Base-by-base conservation (phyloP, 306 rosid genomes). In the Lithocarpus polystachyus region DNA sequence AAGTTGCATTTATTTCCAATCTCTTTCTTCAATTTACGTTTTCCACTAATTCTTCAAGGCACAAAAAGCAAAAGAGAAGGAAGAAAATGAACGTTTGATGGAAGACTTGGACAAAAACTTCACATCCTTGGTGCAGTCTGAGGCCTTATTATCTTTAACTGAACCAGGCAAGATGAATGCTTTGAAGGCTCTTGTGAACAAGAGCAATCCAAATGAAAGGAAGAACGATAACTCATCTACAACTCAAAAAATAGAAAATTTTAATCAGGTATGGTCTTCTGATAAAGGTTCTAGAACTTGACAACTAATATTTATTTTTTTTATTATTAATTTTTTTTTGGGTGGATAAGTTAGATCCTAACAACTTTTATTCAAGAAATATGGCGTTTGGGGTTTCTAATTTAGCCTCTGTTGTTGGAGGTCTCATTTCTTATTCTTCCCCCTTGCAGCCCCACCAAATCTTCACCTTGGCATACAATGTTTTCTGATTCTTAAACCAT, bases 51-150 rank as follows among this genome's bases (percentile, higher is more conserved):
- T 82, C 83, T 79, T 75, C 74, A 88, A 95, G 98, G 98, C 98
- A 35, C 90, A 93, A 84, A 93, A 88, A 81, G 89, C 99, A 6
- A 91, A 86, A 87, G 97, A 91, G 19, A 95, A 89, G 89, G 98
- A 90, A 81, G 97, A 92, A 75, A 87, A 89, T 70, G 92, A 90
- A 82, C 84, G 84, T 13, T 84, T 93, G 73, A 77, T 92, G 84
- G 94, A 91, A 23, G 97, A 93, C 24, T 87, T 95, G 89, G 96
- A 95, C 78, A 84, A 75, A 80, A 81, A 83, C 40, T 95, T 91
- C 76, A 68, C 90, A 56, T 83, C 94, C 10, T 80, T 91, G 70
- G 88, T 83, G 75, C 87, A 82, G 62, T 86, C 96, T 18, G 81
- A 92, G 75, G 90, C 89, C 6, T 77, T 90, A 72, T 55, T 84